Evolutionary conservation across 805 yeast species (phyloP).

Genomic region (Wickerhamiella vanderwaltii): DNA sequence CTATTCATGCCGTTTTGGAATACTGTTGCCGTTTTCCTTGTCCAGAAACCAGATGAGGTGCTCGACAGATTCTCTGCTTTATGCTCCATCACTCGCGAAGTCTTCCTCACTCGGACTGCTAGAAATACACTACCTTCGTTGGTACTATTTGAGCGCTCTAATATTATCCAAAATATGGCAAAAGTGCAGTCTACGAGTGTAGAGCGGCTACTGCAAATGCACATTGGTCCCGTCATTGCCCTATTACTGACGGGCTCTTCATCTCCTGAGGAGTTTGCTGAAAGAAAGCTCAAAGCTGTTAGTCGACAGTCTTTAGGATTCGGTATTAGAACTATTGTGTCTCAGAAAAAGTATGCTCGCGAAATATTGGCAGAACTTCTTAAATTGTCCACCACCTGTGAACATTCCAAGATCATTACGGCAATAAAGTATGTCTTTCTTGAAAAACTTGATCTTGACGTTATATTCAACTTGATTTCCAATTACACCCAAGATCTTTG

Average conservation of each 20-base stretch:
- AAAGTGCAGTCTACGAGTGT: slow-evolving; percentile 15
- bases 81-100: slow-evolving; percentile 47
- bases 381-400: slow-evolving; percentile 25
- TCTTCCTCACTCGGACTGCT: slow-evolving; percentile 56
- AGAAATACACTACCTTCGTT: slow-evolving; percentile 67
- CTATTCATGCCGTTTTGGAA: slow-evolving; percentile 70
- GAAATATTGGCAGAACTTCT: slow-evolving; percentile 28
- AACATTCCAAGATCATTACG: background rate
- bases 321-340: slow-evolving; percentile 43
- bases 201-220: background rate
- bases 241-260: slow-evolving; percentile 1
- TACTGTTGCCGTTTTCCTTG: slow-evolving; percentile 50
- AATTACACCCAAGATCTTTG: slow-evolving; percentile 69
- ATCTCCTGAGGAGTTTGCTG: slow-evolving; percentile 4
- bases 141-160: slow-evolving; percentile 51
- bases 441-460: slow-evolving; percentile 1
- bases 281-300: background rate
- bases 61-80: slow-evolving; percentile 52
- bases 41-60: slow-evolving; percentile 40
- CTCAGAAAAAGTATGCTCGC: slow-evolving; percentile 17
- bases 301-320: background rate
- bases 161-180: slow-evolving; percentile 52
- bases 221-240: slow-evolving; percentile 8
- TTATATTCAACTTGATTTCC: slow-evolving; percentile 32
- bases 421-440: slow-evolving; percentile 1